Evolutionary conservation across 495 filamentous ascomycete genomes (phyloP).

Genomic region (Evansstolkia leycettana): DNA sequence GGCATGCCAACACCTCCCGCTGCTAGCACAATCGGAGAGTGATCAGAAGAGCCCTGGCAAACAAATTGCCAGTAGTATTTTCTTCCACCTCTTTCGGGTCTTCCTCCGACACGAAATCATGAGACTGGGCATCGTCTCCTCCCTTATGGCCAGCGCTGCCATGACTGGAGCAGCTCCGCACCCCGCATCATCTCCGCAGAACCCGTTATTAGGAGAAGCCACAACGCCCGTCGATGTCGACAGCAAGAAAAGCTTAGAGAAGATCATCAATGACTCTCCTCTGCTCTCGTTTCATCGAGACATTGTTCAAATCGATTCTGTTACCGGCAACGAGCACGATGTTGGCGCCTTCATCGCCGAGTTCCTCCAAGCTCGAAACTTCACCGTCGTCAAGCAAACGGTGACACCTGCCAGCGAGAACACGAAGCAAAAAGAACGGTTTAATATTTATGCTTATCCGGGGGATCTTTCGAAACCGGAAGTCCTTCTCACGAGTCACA

Average conservation of each 20-base stretch:
- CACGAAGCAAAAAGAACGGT: slow-evolving; percentile 26
- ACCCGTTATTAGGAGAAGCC: background rate
- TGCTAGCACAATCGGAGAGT: too few relatives aligned
- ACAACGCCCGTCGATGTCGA: background rate
- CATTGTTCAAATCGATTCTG: slow-evolving; percentile 64
- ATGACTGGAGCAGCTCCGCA: slow-evolving; percentile 21
- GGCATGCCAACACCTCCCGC: too few relatives aligned
- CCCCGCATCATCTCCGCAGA: slow-evolving; percentile 10
- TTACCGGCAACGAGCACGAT: slow-evolving; percentile 59
- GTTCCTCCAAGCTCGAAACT: slow-evolving; percentile 52
- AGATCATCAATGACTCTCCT: slow-evolving; percentile 24
- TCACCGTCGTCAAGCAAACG: slow-evolving; percentile 53
- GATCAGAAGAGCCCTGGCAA: too few relatives aligned
- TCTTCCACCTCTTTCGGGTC: too few relatives aligned
- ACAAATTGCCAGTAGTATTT: too few relatives aligned
- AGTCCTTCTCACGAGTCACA: slow-evolving; percentile 64
- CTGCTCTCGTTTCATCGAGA: slow-evolving; percentile 69
- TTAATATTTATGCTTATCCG: slow-evolving; percentile 74
- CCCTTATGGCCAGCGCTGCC: slow-evolving; percentile 12
- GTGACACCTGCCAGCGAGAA: slow-evolving; percentile 14
- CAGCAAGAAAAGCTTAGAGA: slow-evolving; percentile 5
- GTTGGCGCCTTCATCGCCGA: slow-evolving; percentile 55
- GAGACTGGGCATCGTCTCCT: slow-evolving; percentile 3
- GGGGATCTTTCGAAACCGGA: slow-evolving; percentile 42
- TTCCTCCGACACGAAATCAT: background rate